Evolutionary conservation across 371 early-diverging fungal species (phyloP).

Genomic region (Chytridiales sp.): DNA sequence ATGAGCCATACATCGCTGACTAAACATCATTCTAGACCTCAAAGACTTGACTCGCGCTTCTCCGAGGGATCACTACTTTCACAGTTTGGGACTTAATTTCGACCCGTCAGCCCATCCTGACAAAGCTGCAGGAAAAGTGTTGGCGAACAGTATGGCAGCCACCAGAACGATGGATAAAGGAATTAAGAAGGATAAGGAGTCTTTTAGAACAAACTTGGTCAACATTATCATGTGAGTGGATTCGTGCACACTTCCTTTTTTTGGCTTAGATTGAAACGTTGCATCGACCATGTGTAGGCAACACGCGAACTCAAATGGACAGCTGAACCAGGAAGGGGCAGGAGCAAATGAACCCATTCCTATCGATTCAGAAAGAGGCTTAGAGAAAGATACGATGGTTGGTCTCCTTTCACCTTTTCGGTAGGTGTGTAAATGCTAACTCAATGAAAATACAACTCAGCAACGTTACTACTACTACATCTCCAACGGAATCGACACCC

Average conservation of each 20-base stretch:
- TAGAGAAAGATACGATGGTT: conserved; percentile 41
- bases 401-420: neutral
- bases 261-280: neutral
- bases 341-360: too few species aligned
- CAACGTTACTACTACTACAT: conserved; percentile 63
- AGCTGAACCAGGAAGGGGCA: too few species aligned
- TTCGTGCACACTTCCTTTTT: too few species aligned
- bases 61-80: conserved; percentile 10
- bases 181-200: conserved; percentile 46
- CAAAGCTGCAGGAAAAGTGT: neutral
- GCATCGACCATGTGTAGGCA: conserved; percentile 11
- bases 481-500: conserved; percentile 57
- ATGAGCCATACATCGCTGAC: neutral
- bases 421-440: neutral
- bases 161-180: conserved; percentile 24
- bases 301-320: conserved; percentile 5
- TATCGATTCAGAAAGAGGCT: neutral
- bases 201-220: conserved; percentile 49
- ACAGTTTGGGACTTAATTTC: conserved; percentile 19
- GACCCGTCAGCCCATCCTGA: neutral
- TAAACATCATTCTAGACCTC: conserved; percentile 3
- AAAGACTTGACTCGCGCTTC: conserved; percentile 9
- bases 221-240: conserved; percentile 50
- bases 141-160: neutral
- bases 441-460: conserved; percentile 29